These are phyloP conservation scores for Jacaranda mimosifolia DNA, from an alignment of 257 asterid genomes.

Conservation along the genomic window DNA sequence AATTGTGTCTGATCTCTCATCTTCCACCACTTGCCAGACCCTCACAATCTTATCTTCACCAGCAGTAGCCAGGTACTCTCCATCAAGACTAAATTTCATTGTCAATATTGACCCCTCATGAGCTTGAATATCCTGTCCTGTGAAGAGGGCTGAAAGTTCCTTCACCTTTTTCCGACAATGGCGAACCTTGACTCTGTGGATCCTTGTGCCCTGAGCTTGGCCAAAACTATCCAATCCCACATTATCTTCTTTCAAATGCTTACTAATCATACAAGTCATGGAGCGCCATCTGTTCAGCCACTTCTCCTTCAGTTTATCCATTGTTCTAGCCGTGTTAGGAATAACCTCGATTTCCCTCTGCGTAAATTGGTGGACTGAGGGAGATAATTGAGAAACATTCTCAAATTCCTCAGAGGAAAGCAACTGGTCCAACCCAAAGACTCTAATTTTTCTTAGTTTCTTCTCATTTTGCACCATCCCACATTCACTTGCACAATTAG, in stretches of 20 bases:
- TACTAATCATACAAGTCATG: constrained; percentile 53
- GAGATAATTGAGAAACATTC: constrained; percentile 32
- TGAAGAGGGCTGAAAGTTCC: constrained; percentile 86
- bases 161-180: constrained; percentile 59
- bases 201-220: constrained; percentile 44
- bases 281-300: constrained; percentile 68
- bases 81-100: constrained; percentile 88
- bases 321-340: constrained; percentile 35
- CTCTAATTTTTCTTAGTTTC: constrained; percentile 38
- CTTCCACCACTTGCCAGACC: constrained; percentile 92
- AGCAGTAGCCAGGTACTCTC: constrained; percentile 83
- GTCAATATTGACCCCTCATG: constrained; percentile 83
- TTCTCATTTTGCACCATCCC: constrained; percentile 37
- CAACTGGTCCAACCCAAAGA: constrained; percentile 32
- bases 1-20: constrained; percentile 62
- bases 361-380: constrained; percentile 35
- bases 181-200: constrained; percentile 68
- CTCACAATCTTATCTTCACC: constrained; percentile 84
- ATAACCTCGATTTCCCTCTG: constrained; percentile 44
- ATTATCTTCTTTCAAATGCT: constrained; percentile 41
- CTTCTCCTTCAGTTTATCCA: constrained; percentile 53
- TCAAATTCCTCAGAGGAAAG: constrained; percentile 40
- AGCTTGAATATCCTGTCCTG: constrained; percentile 81
- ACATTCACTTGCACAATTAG: background rate
- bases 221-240: constrained; percentile 27